Conservation (phyloP, 106 monocot species). For the Chionographis japonica region DNA sequence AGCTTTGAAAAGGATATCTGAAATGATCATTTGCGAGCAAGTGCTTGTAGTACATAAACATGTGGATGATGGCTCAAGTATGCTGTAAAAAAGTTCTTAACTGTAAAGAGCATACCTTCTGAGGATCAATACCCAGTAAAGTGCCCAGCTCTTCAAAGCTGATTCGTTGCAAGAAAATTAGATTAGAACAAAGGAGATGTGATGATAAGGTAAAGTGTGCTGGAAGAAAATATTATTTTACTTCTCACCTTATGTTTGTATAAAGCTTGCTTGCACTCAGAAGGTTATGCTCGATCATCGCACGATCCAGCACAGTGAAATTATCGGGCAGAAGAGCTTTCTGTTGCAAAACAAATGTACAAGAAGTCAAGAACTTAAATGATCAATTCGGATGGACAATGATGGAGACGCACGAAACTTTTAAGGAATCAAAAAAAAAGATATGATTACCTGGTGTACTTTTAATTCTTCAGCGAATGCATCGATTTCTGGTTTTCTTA, state of each 20-base stretch:
- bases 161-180: slow-evolving; percentile 13
- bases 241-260: slow-evolving; percentile 84
- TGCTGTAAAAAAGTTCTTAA: too few relatives aligned
- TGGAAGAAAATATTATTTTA: background rate
- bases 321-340: slow-evolving; percentile 97
- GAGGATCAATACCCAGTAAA: slow-evolving; percentile 83
- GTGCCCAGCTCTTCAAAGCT: slow-evolving; percentile 95
- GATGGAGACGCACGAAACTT: background rate
- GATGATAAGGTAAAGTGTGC: background rate
- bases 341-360: slow-evolving; percentile 31
- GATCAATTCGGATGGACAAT: background rate
- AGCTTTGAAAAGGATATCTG: too few relatives aligned
- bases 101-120: slow-evolving; percentile 47
- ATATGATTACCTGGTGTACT: slow-evolving; percentile 62
- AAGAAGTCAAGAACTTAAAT: background rate
- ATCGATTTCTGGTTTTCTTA: slow-evolving; percentile 97
- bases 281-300: slow-evolving; percentile 99
- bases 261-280: slow-evolving; percentile 98
- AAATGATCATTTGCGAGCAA: too few relatives aligned
- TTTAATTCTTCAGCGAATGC: slow-evolving; percentile 98
- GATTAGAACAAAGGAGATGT: background rate
- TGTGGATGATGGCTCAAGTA: too few relatives aligned
- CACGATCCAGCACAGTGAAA: slow-evolving; percentile 93
- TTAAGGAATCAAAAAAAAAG: slow-evolving; percentile 1
- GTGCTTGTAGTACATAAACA: too few relatives aligned